Evolutionary conservation across 768 basidiomycete genomes (phyloP).

Genomic region (Erythrobasidium yunnanense): DNA sequence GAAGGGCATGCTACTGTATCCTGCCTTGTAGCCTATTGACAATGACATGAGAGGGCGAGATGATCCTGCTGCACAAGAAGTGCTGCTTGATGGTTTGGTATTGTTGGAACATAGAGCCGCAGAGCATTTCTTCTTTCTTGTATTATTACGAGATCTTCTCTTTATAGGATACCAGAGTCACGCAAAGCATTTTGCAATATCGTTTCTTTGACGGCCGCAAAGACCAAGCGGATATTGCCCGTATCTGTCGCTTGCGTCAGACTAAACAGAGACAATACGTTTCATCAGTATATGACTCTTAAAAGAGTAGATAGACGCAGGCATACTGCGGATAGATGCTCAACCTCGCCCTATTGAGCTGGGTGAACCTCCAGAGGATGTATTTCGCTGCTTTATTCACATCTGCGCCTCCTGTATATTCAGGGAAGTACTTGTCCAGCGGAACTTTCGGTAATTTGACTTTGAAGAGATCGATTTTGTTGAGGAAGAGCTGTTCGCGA

Average conservation of each 20-base stretch:
- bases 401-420: conserved; percentile 44
- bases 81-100: not conserved
- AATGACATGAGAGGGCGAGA: not conserved
- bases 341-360: conserved; percentile 50
- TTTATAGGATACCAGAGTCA: conserved; percentile 67
- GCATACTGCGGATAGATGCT: conserved; percentile 83
- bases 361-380: conserved; percentile 89
- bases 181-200: conserved; percentile 77
- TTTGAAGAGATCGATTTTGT: conserved; percentile 68
- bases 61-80: not conserved
- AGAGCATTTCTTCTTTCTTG: too few relatives aligned
- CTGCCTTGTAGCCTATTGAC: not conserved
- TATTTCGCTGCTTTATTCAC: conserved; percentile 47
- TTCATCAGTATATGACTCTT: not conserved
- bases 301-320: not conserved
- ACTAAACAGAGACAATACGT: conserved; percentile 42
- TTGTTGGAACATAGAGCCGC: not conserved
- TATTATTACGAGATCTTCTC: not conserved
- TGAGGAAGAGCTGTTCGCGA: conserved; percentile 44
- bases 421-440: conserved; percentile 46
- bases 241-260: conserved; percentile 83
- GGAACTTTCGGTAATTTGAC: conserved; percentile 55
- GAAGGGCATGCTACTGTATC: not conserved
- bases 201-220: conserved; percentile 50
- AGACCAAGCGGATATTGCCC: conserved; percentile 52